Base-by-base conservation (phyloP, 768 basidiomycete genomes). In the Suillus occidentalis region DNA sequence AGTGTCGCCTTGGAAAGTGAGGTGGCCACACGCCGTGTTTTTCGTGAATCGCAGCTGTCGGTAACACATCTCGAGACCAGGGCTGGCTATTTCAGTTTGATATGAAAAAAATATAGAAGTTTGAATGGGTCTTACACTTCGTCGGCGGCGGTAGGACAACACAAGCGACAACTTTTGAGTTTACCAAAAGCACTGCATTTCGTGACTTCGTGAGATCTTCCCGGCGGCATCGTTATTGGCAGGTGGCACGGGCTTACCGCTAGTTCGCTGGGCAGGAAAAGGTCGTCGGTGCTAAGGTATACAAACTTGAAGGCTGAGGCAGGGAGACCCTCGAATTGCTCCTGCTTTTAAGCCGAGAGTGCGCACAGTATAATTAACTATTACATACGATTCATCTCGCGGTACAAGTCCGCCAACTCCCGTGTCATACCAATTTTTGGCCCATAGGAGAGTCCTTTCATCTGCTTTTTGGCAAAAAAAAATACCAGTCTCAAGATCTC, bases 131-230 rank as follows among this genome's bases (percentile, higher is more conserved):
- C 74, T 64, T 67, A 69, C 68, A 64, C 68, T 63, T 73, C 68
- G 79, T 84, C 84, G 84, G 83, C 83, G 84, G 84, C 84, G 82
- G 82, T 84, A 85, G 80, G 81, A 78, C 73, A 72, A 76, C 68
- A 69, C 66, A 55, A 55, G 58, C 58, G 64, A 63, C 45, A 37
- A 57, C 58, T 63, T 65, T 65, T 62, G 59, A 65, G 60, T 64
- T 61, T 62, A 67, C 64, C 61, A 52, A 55, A 49, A 22, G 65
- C 71, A 68, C 66, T 61, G 67, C 62, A 63, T 65, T 72, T 68
- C 6, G 5, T 45, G 60, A 63, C 60, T 64, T 64, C 63, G 63
- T 62, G 58, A 62, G 63, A 64, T 64, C 40, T 62, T 64, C 43
- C 63, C 63, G 59, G 25, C 63, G 60, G 60, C 43, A 64, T 36